Percentiles rank a stretch among this genome's conserved stretches.
These are phyloP conservation scores for Niebla homalea DNA, from an alignment of 495 filamentous ascomycete genomes.

Conservation along the genomic window DNA sequence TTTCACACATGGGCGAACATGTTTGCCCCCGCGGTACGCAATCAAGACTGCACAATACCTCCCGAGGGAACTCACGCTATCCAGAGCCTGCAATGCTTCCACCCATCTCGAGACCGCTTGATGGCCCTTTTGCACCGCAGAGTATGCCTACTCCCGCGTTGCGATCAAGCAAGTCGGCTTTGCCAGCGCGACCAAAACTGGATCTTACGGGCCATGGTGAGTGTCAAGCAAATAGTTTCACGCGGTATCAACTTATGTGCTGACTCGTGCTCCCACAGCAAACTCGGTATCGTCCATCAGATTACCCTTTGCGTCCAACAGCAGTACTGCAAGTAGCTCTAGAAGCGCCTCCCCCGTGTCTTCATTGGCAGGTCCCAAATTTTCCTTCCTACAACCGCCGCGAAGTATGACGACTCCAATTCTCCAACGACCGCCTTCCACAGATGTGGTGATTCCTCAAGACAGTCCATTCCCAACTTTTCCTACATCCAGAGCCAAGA, in stretches of 20 bases:
- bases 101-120: constrained; percentile 12
- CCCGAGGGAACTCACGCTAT: constrained; percentile 1
- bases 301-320: constrained; percentile 23
- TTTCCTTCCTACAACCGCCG: constrained; percentile 26
- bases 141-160: constrained; percentile 4
- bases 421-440: constrained; percentile 28
- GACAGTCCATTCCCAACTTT: constrained; percentile 52
- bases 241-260: neutral
- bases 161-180: neutral
- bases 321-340: constrained; percentile 45
- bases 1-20: constrained; percentile 87
- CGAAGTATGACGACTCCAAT: constrained; percentile 36
- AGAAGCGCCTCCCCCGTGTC: constrained; percentile 43
- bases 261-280: neutral
- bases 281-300: constrained; percentile 13
- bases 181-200: constrained; percentile 32
- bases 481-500: constrained; percentile 33
- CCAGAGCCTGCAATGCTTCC: constrained; percentile 12
- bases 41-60: neutral
- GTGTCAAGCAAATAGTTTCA: constrained; percentile 8
- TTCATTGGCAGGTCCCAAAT: constrained; percentile 25
- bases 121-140: constrained; percentile 7
- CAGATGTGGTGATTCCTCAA: constrained; percentile 31
- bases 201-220: constrained; percentile 46
- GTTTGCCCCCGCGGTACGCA: constrained; percentile 37